Evolutionary conservation across 306 rosid species (phyloP).

Genomic region (Medicago lupulina): DNA sequence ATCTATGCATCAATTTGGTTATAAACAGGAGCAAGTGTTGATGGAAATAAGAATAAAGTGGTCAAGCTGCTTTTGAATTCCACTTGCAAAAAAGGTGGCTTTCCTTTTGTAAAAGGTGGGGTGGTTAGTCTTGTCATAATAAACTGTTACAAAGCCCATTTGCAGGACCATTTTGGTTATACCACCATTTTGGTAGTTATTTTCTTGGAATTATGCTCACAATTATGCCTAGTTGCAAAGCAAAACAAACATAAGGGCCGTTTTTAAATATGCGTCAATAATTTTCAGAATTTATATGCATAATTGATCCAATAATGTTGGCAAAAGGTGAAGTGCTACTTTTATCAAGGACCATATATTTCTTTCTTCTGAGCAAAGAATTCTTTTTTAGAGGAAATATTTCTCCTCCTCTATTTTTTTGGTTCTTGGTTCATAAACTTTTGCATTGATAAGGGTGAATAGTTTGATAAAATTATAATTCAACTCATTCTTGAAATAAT

Average conservation of each 20-base stretch:
- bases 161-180: slow-evolving; percentile 44
- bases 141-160: slow-evolving; percentile 30
- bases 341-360: background rate
- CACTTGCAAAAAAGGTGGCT: slow-evolving; percentile 52
- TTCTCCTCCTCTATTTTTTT: background rate
- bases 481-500: no score
- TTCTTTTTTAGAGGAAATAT: background rate
- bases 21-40: slow-evolving; percentile 37
- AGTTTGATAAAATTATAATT: no score
- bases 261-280: slow-evolving; percentile 12
- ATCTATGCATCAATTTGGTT: background rate
- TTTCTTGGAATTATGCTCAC: slow-evolving; percentile 18
- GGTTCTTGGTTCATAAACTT: background rate
- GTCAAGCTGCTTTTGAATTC: slow-evolving; percentile 47
- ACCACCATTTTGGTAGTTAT: slow-evolving; percentile 19
- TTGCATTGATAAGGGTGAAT: background rate
- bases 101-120: slow-evolving; percentile 50
- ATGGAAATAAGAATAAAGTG: slow-evolving; percentile 68
- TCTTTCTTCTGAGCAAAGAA: background rate
- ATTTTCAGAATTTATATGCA: background rate
- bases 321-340: background rate
- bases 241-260: slow-evolving; percentile 10
- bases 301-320: slow-evolving; percentile 3
- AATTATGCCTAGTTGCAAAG: slow-evolving; percentile 31
- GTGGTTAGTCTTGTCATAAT: slow-evolving; percentile 57